Evolutionary conservation across 805 yeast species (phyloP), one percentile per base, ranked within the genome.

Genomic region (Torulaspora quercuum): DNA sequence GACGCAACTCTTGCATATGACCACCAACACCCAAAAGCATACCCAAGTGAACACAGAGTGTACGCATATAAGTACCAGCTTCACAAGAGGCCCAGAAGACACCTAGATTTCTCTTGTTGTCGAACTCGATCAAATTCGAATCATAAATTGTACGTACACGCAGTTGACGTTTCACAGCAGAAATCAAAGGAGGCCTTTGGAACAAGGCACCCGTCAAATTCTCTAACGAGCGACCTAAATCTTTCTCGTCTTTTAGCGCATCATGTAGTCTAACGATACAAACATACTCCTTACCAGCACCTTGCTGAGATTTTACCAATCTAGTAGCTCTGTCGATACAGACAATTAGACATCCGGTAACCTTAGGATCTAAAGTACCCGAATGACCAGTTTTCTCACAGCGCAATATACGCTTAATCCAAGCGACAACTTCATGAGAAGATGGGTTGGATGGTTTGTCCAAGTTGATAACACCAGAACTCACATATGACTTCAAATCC

Each of bases 31-130:
- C 97, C 50, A 92, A 75, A 43, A 92, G 75, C 95, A 92, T 89
- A 71, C 98, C 98, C 58, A 92, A 72, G 68, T 92, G 98, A 40
- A 92, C 98, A 82, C 98, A 92, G 55, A 92, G 72, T 33, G 98
- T 92, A 77, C 98, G 84, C 96, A 92, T 92, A 70, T 92, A 92
- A 44, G 98, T 92, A 70, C 98, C 98, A 45, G 98, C 98, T 73
- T 92, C 98, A 76, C 98, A 92, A 26, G 95, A 84, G 42, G 97
- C 98, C 98, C 98, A 92, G 73, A 92, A 92, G 22, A 92, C 97
- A 71, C 95, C 95, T 46, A 92, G 75, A 55, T 92, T 90, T 68
- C 97, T 82, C 69, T 92, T 89, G 68, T 88, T 84, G 70, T 89
- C 98, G 59, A 92, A 92, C 69, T 92, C 98, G 57, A 92, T 79